Base-by-base conservation (phyloP, 495 filamentous ascomycete species). In the Penicillium manginii region DNA sequence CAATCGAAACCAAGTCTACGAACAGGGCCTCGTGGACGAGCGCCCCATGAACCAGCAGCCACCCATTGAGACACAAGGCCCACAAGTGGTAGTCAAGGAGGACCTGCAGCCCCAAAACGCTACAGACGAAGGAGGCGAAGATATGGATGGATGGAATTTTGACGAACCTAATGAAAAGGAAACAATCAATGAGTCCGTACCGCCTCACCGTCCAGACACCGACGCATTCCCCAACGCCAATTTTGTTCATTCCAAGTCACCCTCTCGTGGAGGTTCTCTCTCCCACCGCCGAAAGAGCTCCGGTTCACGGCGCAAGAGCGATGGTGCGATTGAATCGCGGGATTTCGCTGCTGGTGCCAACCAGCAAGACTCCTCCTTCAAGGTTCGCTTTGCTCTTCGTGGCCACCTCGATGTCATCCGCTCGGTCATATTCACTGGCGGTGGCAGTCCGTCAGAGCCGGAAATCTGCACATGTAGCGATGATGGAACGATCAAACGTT, bases 401-500 rank as follows among this genome's bases (percentile, higher is more conserved):
- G 94, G 94, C 12, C 94, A 98, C 72, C 81, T 98, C 3, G 93
- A 98, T 73, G 90, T 94, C 32, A 90, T 98, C 12, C 86, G 94
- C 18, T 90, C 91, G 11, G 90, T 97, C 52, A 92, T 96, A 59
- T 98, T 98, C 74, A 97, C 91, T 8, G 96, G 94, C 9, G 93
- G 93, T 33, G 94, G 94, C 46, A 96, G 90, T 69, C 91, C 91
- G 5, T 89, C 91, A 8, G 94, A 98, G 68, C 94, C 94, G 0
- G 94, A 98, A 72, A 93, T 98, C 49, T 97, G 93, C 71, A 98
- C 96, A 3, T 90, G 91, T 51, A 93, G 96, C 53, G 94, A 98
- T 68, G 94, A 98, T 68, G 93, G 93, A 48, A 86, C 90, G 49
- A 88, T 98, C 69, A 98, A 98, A 71, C 86, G 94, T 57, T 98